Evolutionary conservation across 371 early-diverging fungal species (phyloP).

Genomic region (Quaeritorhiza haematococci): DNA sequence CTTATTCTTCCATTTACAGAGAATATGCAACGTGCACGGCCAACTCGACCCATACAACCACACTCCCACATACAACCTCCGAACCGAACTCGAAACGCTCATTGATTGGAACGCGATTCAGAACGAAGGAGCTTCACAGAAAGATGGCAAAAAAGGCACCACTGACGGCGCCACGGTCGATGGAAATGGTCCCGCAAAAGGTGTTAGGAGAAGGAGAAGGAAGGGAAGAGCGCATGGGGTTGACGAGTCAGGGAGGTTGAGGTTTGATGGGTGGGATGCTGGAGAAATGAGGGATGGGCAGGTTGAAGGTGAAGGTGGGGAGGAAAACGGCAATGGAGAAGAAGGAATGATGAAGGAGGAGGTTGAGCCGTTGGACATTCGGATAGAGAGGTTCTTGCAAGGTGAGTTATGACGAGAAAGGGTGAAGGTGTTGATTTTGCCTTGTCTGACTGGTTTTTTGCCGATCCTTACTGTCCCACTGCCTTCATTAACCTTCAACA

Average conservation of each 20-base stretch:
- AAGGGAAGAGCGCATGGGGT: not conserved
- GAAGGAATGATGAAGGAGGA: no score
- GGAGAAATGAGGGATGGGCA: not conserved
- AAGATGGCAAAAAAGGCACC: not conserved
- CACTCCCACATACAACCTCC: conserved; percentile 5
- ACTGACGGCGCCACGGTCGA: not conserved
- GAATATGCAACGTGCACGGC: conserved; percentile 11
- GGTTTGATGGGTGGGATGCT: not conserved
- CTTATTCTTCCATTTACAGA: not conserved
- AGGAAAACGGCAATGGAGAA: no score
- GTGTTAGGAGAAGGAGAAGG: not conserved
- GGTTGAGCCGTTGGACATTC: no score
- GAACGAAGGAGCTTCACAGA: not conserved
- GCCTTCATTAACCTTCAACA: not conserved
- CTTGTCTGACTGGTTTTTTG: not conserved
- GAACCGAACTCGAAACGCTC: conserved; percentile 11
- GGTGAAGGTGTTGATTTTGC: not conserved
- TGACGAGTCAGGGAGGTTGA: not conserved
- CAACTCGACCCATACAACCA: conserved; percentile 15
- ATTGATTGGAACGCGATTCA: conserved; percentile 17
- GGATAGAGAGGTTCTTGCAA: no score
- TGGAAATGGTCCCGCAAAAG: no score
- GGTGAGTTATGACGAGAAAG: no score
- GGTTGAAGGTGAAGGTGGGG: no score
- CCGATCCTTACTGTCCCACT: not conserved